A percentile compares a stretch with the other conserved stretches of the same genome.
phyloP scores from a whole-genome alignment of 2,329 filamentous ascomycete genomes.

The Trichoderma sp. region DNA sequence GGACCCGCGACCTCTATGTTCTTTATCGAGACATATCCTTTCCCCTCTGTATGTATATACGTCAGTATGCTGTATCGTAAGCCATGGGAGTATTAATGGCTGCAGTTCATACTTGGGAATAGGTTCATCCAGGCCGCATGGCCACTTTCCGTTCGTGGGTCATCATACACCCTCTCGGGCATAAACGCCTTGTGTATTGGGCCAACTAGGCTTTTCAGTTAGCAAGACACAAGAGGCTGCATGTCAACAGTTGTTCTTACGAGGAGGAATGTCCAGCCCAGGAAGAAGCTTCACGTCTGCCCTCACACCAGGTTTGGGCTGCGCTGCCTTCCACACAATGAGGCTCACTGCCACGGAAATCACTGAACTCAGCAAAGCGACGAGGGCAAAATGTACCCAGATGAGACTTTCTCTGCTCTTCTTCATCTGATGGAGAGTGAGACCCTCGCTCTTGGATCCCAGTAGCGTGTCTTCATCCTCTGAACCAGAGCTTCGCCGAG shows the following conservation, averaged over 20 bases:
- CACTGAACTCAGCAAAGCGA: slow-evolving; percentile 13
- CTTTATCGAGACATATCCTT: slow-evolving; percentile 22
- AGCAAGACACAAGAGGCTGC: neutral
- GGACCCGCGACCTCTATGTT: slow-evolving; percentile 21
- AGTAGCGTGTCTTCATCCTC: slow-evolving; percentile 20
- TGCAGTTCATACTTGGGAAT: slow-evolving; percentile 4
- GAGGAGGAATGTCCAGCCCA: slow-evolving; percentile 14
- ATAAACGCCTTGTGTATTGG: slow-evolving; percentile 21
- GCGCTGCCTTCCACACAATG: slow-evolving; percentile 9
- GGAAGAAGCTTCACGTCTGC: slow-evolving; percentile 7
- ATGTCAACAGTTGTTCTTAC: neutral
- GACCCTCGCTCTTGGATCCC: slow-evolving; percentile 12
- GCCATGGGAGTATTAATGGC: neutral
- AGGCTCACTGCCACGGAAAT: slow-evolving; percentile 15
- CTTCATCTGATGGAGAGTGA: neutral
- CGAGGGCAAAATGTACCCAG: neutral
- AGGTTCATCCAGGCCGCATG: slow-evolving; percentile 16
- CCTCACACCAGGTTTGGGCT: neutral
- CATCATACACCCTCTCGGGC: slow-evolving; percentile 22
- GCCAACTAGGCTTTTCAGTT: neutral
- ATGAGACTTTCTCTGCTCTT: slow-evolving; percentile 1
- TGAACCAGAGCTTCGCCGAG: slow-evolving; percentile 18
- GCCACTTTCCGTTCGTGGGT: slow-evolving; percentile 16
- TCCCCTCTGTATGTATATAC: neutral
- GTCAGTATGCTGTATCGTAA: neutral